Evolutionary conservation across 495 filamentous ascomycete genomes (phyloP).

Genomic region (Penicillium flavigenum): DNA sequence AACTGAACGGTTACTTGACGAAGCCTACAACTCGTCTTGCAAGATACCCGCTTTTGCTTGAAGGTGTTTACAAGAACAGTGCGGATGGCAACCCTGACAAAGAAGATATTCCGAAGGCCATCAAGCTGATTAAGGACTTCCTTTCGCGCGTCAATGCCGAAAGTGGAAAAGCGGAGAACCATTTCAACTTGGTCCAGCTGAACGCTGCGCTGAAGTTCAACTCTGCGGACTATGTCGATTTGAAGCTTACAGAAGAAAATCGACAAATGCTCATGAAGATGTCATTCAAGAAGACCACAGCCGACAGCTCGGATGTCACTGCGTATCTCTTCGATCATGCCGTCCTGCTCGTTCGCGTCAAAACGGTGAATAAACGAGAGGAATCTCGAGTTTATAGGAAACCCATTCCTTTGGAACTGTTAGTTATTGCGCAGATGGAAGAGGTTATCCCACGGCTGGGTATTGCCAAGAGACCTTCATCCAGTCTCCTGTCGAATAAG

Average conservation of each 20-base stretch:
- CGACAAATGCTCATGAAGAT: constrained; percentile 93
- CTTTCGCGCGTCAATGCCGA: constrained; percentile 87
- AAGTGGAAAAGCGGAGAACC: constrained; percentile 95
- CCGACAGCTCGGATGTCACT: constrained; percentile 83
- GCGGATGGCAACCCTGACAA: constrained; percentile 84
- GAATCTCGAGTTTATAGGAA: constrained; percentile 92
- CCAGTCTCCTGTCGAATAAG: constrained; percentile 77
- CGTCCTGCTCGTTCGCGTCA: constrained; percentile 82
- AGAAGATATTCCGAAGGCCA: constrained; percentile 84
- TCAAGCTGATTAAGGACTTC: constrained; percentile 80
- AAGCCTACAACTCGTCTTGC: constrained; percentile 97
- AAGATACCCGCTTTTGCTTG: constrained; percentile 91
- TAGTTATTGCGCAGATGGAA: constrained; percentile 95
- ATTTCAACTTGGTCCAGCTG: constrained; percentile 90
- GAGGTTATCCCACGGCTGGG: constrained; percentile 82
- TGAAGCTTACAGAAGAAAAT: constrained; percentile 91
- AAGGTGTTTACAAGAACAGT: constrained; percentile 86
- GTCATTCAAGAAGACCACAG: constrained; percentile 84
- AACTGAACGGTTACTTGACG: constrained; percentile 96
- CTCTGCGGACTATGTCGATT: constrained; percentile 82
- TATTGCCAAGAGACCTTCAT: constrained; percentile 81
- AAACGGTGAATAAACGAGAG: constrained; percentile 87
- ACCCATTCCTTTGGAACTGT: constrained; percentile 91
- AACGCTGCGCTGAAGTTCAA: constrained; percentile 86
- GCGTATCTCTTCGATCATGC: constrained; percentile 97